Evolutionary conservation across 2,329 filamentous ascomycete genomes (phyloP), one percentile per base, ranked within the genome.

Genomic region (Monosporascus sp.): DNA sequence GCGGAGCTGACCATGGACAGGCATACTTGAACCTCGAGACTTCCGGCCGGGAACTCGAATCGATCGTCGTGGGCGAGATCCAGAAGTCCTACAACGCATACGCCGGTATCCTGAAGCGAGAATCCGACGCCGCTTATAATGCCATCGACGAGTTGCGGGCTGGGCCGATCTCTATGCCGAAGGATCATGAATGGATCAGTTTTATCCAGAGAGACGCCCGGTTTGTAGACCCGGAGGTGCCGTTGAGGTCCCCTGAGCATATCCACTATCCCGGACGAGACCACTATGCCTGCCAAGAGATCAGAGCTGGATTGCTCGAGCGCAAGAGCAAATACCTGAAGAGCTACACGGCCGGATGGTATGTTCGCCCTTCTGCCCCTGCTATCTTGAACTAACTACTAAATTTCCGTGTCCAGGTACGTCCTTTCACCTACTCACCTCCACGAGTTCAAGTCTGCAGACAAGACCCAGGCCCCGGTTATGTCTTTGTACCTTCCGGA

Each of bases 261-360:
- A 95, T 99, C 60, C 83, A 89, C 55, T 99, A 97, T 68, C 92
- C 92, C 18, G 94, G 94, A 43, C 90, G 90, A 66, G 83, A 96
- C 63, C 89, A 96, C 69, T 85, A 89, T 56, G 84, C 89, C 50
- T 70, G 90, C 78, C 68, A 89, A 56, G 93, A 97, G 70, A 89
- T 99, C 50, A 82, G 92, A 55, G 90, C 90, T 20, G 94, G 94
- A 3, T 85, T 97, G 72, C 77, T 99, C 37, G 94, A 99, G 75
- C 87, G 94, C 60, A 97, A 97, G 84, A 96, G 91, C 81, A 99
- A 97, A 68, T 99, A 97, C 66, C 76, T 99, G 56, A 97, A 97
- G 77, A 97, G 92, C 69, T 97, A 97, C 70, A 94, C 92, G 7
- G 89, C 91, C 25, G 93, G 93, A 66, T 97, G 93, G 92, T 93